These are phyloP conservation scores for Keithomyces neogunnii DNA, from an alignment of 2,329 filamentous ascomycete species.

Conservation along the genomic window DNA sequence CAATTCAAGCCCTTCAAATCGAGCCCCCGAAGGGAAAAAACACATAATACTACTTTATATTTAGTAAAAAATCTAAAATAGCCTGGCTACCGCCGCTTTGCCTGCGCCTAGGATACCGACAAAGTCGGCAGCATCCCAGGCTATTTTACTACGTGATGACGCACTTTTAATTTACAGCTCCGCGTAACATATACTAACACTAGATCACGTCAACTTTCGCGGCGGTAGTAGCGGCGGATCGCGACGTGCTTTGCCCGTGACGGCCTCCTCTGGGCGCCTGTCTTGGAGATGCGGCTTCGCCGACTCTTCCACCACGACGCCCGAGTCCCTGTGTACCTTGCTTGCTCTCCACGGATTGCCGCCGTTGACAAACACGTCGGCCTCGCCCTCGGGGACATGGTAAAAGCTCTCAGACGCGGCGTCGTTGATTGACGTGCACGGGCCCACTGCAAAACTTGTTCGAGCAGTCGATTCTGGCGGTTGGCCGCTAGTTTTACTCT, in stretches of 20 bases:
- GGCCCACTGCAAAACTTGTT: too few species aligned
- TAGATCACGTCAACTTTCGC: not conserved
- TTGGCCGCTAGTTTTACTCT: too few species aligned
- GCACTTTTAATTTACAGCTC: not conserved
- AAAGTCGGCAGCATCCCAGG: too few species aligned
- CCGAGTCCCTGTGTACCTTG: not conserved
- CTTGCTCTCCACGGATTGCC: slow-evolving; percentile 1
- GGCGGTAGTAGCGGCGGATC: slow-evolving; percentile 1
- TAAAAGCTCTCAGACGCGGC: not conserved
- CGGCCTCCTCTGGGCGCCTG: not conserved
- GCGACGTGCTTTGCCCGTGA: not conserved
- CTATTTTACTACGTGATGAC: too few species aligned
- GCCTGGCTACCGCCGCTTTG: too few species aligned
- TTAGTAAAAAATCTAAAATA: too few species aligned
- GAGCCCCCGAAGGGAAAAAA: too few species aligned
- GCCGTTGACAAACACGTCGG: slow-evolving; percentile 1
- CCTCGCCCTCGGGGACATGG: not conserved
- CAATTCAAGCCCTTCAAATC: too few species aligned
- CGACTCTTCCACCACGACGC: not conserved
- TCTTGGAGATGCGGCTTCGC: not conserved
- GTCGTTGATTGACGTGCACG: too few species aligned
- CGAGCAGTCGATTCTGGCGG: too few species aligned
- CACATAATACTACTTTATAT: too few species aligned
- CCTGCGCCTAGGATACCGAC: too few species aligned
- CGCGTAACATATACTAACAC: not conserved